These are phyloP conservation scores for Aspergillus thermomutatus DNA, from an alignment of 2,329 filamentous ascomycete species.

Conservation along the genomic window DNA sequence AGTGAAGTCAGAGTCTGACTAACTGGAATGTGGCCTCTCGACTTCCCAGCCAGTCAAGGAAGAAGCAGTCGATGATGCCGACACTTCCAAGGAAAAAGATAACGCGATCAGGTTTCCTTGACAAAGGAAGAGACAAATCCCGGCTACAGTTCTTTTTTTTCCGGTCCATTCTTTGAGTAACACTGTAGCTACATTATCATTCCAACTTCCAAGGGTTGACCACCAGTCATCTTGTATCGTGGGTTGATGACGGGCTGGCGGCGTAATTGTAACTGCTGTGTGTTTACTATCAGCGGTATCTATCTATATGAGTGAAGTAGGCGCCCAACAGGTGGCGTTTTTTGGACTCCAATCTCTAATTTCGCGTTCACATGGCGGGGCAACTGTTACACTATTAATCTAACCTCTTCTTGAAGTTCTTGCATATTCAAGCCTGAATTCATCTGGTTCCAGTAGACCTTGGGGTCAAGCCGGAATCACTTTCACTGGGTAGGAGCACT, in stretches of 20 bases:
- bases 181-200: neutral
- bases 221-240: neutral
- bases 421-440: neutral
- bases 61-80: conserved; percentile 8
- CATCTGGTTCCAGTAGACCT: neutral
- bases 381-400: neutral
- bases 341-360: neutral
- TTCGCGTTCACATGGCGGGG: neutral
- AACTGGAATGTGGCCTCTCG: neutral
- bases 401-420: neutral
- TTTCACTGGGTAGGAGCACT: neutral
- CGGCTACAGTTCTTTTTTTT: neutral
- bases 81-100: conserved; percentile 1
- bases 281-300: neutral
- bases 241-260: conserved; percentile 1
- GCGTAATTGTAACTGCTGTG: conserved; percentile 1
- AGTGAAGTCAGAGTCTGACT: neutral
- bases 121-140: neutral
- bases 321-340: neutral
- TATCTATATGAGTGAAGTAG: neutral
- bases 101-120: neutral
- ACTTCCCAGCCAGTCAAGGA: conserved; percentile 7
- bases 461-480: neutral
- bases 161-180: neutral
- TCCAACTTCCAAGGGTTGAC: neutral